These are phyloP conservation scores for Fusarium redolens DNA, from an alignment of 2,329 filamentous ascomycete species.

Conservation along the genomic window DNA sequence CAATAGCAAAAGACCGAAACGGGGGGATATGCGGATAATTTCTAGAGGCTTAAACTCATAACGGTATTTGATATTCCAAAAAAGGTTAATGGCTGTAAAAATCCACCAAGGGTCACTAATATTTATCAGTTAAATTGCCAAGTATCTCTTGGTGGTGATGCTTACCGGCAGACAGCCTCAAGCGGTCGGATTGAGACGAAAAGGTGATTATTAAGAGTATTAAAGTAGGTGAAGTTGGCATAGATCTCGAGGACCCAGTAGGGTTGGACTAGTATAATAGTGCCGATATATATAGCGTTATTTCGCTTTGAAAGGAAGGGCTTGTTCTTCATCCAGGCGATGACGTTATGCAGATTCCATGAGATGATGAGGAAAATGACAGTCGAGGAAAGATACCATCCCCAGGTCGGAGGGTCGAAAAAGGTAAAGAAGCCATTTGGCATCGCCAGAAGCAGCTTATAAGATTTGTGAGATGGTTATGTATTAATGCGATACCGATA, in stretches of 20 bases:
- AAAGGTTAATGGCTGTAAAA: slow-evolving; percentile 67
- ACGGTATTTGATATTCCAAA: slow-evolving; percentile 71
- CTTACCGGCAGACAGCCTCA: slow-evolving; percentile 68
- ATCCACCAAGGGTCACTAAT: slow-evolving; percentile 75
- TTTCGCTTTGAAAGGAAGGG: slow-evolving; percentile 66
- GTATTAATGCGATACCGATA: rapidly evolving
- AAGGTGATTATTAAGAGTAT: slow-evolving; percentile 59
- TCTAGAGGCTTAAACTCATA: slow-evolving; percentile 70
- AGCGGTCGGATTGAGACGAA: slow-evolving; percentile 67
- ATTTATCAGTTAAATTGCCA: background rate
- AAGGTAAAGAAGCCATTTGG: slow-evolving; percentile 71
- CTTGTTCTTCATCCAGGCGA: slow-evolving; percentile 74
- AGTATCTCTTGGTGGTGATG: background rate
- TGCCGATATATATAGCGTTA: slow-evolving; percentile 67
- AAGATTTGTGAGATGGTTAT: background rate
- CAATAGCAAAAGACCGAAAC: slow-evolving; percentile 71
- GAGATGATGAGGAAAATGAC: slow-evolving; percentile 70
- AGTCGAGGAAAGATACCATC: slow-evolving; percentile 72
- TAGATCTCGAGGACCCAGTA: slow-evolving; percentile 75
- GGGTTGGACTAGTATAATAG: slow-evolving; percentile 67
- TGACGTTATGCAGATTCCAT: slow-evolving; percentile 73
- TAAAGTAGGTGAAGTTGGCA: slow-evolving; percentile 73
- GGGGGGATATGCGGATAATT: slow-evolving; percentile 69
- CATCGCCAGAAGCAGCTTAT: slow-evolving; percentile 64
- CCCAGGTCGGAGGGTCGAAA: slow-evolving; percentile 62